Percentiles rank a stretch among this genome's conserved stretches.
Conservation (phyloP, 2,329 filamentous ascomycete genomes). For the Trichoderma brevicompactum region DNA sequence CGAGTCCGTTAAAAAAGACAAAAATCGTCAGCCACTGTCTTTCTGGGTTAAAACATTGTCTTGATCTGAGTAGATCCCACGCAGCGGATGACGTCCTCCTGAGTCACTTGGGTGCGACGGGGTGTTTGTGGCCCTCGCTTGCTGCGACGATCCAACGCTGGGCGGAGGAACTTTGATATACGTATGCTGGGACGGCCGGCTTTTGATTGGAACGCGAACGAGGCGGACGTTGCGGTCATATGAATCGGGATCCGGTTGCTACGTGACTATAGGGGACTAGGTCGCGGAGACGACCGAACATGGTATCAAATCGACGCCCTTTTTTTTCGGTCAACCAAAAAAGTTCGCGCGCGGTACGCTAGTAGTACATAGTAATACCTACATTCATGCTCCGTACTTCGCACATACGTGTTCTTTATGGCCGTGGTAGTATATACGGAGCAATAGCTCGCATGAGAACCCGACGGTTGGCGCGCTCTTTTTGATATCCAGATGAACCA, state of each 20-base stretch:
- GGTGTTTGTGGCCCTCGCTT: background rate
- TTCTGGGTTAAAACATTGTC: background rate
- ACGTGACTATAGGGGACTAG: background rate
- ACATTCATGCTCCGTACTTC: background rate
- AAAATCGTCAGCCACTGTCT: background rate
- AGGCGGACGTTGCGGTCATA: background rate
- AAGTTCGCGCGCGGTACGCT: too few species aligned
- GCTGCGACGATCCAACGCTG: slow-evolving; percentile 18
- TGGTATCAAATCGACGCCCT: background rate
- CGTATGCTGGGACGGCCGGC: background rate
- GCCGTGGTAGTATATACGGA: background rate
- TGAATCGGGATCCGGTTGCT: background rate
- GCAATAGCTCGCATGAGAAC: background rate
- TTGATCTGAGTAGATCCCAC: background rate
- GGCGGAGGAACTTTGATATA: slow-evolving; percentile 12
- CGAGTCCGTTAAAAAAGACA: background rate
- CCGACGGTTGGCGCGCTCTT: slow-evolving; percentile 24
- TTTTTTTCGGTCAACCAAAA: background rate
- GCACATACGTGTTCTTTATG: slow-evolving; percentile 1
- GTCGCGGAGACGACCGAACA: background rate
- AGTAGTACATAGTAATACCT: too few species aligned
- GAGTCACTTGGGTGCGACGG: slow-evolving; percentile 1
- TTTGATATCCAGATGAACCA: background rate
- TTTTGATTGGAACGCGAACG: background rate
- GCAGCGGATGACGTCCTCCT: slow-evolving; percentile 12